These are phyloP conservation scores for Skeletonema costatum DNA, from an alignment of 108 stramenopile species.

Conservation along the genomic window DNA sequence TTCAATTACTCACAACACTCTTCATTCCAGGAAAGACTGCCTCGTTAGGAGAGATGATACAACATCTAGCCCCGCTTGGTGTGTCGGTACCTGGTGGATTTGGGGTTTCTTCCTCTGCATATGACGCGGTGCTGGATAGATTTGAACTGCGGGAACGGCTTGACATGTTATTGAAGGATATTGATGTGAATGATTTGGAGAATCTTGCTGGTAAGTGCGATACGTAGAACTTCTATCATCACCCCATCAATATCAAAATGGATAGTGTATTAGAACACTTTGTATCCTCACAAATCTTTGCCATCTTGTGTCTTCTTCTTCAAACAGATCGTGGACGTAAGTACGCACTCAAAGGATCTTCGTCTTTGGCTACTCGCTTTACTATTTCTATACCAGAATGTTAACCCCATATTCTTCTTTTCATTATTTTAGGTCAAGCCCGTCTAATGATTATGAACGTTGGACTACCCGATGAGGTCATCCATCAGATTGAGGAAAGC, in stretches of 20 bases:
- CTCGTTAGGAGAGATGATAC: conserved; percentile 52
- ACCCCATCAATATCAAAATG: neutral
- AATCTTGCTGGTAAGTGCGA: conserved; percentile 30
- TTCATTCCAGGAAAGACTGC: conserved; percentile 32
- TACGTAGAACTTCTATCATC: neutral
- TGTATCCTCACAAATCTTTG: too few relatives aligned
- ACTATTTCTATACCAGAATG: neutral
- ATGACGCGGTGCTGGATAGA: conserved; percentile 37
- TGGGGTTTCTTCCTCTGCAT: conserved; percentile 22
- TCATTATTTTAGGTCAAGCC: conserved; percentile 13
- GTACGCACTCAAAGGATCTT: too few relatives aligned
- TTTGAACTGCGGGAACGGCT: conserved; percentile 35
- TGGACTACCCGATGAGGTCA: conserved; percentile 44
- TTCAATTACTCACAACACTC: neutral
- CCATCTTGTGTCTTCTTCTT: neutral
- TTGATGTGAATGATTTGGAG: conserved; percentile 36
- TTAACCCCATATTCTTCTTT: neutral
- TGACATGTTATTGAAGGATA: conserved; percentile 26
- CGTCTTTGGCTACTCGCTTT: neutral
- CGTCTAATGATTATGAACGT: conserved; percentile 49
- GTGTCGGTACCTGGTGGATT: conserved; percentile 43
- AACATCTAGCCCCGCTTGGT: conserved; percentile 33
- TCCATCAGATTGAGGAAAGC: conserved; percentile 19
- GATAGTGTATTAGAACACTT: too few relatives aligned
- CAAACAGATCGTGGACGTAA: neutral